Evolutionary conservation across 78 protist genomes (phyloP), one percentile per base, ranked within the genome.

Genomic region (Speleostelium caveatum): DNA sequence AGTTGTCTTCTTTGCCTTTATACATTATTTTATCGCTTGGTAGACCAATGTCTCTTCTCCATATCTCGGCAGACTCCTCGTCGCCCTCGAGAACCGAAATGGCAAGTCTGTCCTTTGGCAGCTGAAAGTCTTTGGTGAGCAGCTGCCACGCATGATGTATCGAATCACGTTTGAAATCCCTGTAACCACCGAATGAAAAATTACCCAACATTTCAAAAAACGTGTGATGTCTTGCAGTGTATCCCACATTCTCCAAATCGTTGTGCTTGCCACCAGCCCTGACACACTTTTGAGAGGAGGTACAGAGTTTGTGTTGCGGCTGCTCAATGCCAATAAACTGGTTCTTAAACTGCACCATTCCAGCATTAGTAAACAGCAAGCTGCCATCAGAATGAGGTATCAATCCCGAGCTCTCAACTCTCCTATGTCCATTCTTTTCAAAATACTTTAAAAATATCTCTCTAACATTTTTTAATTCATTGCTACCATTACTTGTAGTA

Each of bases 141-240:
- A 93, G 75, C 5, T 58, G 28, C 97, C 97, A 95, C 14, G 96
- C 97, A 39, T 36, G 59, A 19, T 66, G 32, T 5, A 93, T 88
- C 16, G 96, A 78, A 60, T 93, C 74, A 4, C 85, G 58, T 28
- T 89, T 89, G 42, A 42, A 39, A 56, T 86, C 38, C 2, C 51
- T 4, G 79, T 87, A 79, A 2, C 87, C 87, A 3, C 93, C 95
- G 60, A 87, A 93, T 28, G 96, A 78, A 49, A 95, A 92, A 73
- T 86, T 87, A 35, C 97, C 97, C 77, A 95, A 87, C 97, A 92
- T 95, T 74, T 95, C 97, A 63, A 95, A 92, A 56, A 93, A 71
- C 16, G 97, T 96, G 71, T 96, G 97, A 73, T 96, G 97, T 17
- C 96, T 71, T 19, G 95, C 92, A 12, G 96, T 91, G 35, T 51